phyloP scores from a whole-genome alignment of 1,284 basidiomycete genomes.

The Sporisorium sorghi region DNA sequence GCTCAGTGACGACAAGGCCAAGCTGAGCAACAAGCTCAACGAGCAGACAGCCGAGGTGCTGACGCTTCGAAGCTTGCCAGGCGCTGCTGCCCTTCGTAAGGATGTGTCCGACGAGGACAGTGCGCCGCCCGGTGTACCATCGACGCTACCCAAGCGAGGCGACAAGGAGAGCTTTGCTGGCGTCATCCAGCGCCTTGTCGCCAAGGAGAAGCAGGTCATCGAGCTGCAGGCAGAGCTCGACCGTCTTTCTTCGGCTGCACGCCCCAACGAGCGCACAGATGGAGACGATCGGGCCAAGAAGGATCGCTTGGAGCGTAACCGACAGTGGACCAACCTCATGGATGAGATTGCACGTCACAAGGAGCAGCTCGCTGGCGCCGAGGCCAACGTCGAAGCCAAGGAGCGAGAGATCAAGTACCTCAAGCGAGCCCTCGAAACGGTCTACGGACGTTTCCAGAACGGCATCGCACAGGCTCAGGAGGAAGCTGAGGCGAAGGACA shows the following conservation, averaged over 20 bases:
- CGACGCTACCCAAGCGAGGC: constrained; percentile 41
- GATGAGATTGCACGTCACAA: constrained; percentile 82
- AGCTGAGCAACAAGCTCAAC: constrained; percentile 74
- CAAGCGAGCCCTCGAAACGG: constrained; percentile 84
- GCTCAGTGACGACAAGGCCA: constrained; percentile 76
- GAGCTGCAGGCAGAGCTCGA: constrained; percentile 81
- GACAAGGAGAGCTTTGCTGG: constrained; percentile 75
- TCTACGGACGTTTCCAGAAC: constrained; percentile 80
- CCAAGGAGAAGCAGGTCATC: constrained; percentile 85
- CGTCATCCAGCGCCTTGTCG: constrained; percentile 81
- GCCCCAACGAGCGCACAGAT: constrained; percentile 44
- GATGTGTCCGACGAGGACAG: constrained; percentile 23
- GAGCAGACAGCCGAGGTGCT: constrained; percentile 78
- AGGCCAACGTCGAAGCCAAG: constrained; percentile 73
- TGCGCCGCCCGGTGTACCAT: constrained; percentile 13
- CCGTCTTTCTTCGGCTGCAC: constrained; percentile 61
- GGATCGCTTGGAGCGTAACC: constrained; percentile 80
- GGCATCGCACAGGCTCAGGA: constrained; percentile 68
- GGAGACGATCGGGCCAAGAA: constrained; percentile 73
- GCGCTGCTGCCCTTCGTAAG: constrained; percentile 22
- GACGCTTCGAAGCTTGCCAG: constrained; percentile 75
- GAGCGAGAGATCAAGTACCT: constrained; percentile 81
- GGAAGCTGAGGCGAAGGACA: constrained; percentile 44
- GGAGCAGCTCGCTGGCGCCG: constrained; percentile 75
- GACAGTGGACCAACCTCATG: constrained; percentile 80